Conservation (phyloP, 768 basidiomycete genomes). For the Agrocybe chaxingu region DNA sequence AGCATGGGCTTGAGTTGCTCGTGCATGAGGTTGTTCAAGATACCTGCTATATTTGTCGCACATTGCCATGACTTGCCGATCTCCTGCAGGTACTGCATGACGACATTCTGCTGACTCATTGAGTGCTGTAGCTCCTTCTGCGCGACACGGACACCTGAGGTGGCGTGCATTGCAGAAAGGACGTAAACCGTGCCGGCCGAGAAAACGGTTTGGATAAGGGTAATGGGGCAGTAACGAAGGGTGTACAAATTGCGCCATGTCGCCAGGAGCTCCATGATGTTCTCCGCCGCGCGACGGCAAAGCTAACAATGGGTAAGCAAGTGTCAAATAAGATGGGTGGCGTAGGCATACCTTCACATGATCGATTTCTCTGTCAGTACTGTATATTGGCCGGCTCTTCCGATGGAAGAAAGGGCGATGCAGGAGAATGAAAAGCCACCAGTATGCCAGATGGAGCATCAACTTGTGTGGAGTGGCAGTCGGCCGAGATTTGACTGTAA, state of each 20-base stretch:
- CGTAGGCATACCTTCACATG: conserved; percentile 45
- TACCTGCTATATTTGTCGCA: conserved; percentile 45
- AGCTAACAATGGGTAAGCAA: conserved; percentile 28
- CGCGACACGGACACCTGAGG: conserved; percentile 43
- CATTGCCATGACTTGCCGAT: conserved; percentile 54
- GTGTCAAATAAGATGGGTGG: conserved; percentile 19
- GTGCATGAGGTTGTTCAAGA: conserved; percentile 39
- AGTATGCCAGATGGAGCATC: conserved; percentile 54
- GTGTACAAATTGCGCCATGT: conserved; percentile 52
- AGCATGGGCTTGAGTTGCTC: conserved; percentile 40
- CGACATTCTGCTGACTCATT: conserved; percentile 40
- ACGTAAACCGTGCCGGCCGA: conserved; percentile 59
- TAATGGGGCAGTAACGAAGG: conserved; percentile 56
- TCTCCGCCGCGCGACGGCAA: conserved; percentile 51
- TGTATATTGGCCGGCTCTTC: conserved; percentile 33
- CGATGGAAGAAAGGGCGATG: conserved; percentile 55
- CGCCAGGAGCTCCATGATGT: conserved; percentile 50
- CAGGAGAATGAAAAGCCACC: conserved; percentile 59
- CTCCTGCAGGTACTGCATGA: conserved; percentile 49
- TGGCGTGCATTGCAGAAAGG: conserved; percentile 50
- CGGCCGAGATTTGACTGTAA: conserved; percentile 43
- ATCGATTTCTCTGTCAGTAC: conserved; percentile 38
- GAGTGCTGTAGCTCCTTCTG: conserved; percentile 43
- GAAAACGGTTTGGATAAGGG: conserved; percentile 54
- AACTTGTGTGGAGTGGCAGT: conserved; percentile 52